Conservation (phyloP, 2,329 filamentous ascomycete genomes). For the Fusarium pseudonygamai region DNA sequence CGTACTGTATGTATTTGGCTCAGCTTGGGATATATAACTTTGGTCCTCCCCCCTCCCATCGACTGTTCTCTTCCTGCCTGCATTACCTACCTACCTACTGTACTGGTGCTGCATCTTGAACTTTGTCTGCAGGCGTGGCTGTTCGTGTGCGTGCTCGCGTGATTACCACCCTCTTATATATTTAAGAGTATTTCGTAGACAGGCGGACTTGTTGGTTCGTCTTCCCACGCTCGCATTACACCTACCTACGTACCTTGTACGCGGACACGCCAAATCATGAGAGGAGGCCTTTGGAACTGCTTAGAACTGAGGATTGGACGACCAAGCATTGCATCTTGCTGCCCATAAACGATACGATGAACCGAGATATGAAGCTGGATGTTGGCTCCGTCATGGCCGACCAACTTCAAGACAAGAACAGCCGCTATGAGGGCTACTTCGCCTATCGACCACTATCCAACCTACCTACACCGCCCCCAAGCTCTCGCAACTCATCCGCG, state of each 20-base stretch:
- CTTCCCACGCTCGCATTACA: constrained; percentile 15
- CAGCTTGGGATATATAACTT: constrained; percentile 41
- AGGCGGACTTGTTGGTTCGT: constrained; percentile 18
- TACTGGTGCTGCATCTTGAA: constrained; percentile 21
- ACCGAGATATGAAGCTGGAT: constrained; percentile 36
- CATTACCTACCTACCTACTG: constrained; percentile 7
- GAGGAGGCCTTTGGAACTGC: constrained; percentile 28
- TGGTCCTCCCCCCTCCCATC: constrained; percentile 30
- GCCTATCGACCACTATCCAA: constrained; percentile 75
- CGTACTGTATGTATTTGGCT: constrained; percentile 16
- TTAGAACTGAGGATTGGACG: constrained; percentile 36
- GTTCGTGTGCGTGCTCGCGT: constrained; percentile 41
- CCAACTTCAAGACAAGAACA: constrained; percentile 22
- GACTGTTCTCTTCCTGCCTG: constrained; percentile 3
- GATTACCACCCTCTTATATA: constrained; percentile 34
- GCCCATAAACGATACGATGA: constrained; percentile 30
- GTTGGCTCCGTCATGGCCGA: constrained; percentile 17
- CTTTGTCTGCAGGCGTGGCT: constrained; percentile 33
- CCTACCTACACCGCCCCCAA: constrained; percentile 72
- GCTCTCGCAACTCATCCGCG: constrained; percentile 56
- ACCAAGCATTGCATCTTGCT: constrained; percentile 19
- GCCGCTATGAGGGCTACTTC: constrained; percentile 60
- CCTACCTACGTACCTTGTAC: constrained; percentile 14
- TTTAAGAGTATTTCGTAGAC: constrained; percentile 34
- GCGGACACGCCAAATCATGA: constrained; percentile 38